Conservation (phyloP, 179 eudicot species). For the Spinacia oleracea region DNA sequence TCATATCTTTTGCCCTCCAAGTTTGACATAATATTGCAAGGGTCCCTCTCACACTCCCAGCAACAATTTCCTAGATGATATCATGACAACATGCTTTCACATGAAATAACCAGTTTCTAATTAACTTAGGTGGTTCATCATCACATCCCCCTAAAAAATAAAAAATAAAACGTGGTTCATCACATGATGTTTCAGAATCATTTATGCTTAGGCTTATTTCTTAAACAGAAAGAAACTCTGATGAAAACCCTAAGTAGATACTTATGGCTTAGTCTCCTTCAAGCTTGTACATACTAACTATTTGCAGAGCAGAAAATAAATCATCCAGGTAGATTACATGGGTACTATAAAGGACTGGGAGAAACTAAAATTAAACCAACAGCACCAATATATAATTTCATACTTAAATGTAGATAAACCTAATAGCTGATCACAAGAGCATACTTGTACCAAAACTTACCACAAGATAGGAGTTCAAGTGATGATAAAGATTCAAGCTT, state of each 20-base stretch:
- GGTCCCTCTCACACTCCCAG: not conserved
- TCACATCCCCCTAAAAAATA: too few species aligned
- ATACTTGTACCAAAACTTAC: not conserved
- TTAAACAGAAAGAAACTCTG: not conserved
- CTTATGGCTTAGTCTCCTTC: not conserved
- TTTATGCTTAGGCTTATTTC: not conserved
- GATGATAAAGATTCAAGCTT: not conserved
- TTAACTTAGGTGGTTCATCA: not conserved
- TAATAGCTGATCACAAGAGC: not conserved
- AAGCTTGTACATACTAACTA: not conserved
- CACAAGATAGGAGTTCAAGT: not conserved
- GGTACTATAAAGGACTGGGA: not conserved
- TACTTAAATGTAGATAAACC: not conserved
- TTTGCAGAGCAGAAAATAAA: not conserved
- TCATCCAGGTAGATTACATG: not conserved
- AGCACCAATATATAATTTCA: not conserved
- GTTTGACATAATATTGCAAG: not conserved
- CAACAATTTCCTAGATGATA: not conserved
- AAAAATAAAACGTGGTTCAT: too few species aligned
- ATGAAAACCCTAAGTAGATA: not conserved
- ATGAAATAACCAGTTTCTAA: not conserved
- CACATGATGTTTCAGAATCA: not conserved
- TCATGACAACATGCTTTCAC: not conserved
- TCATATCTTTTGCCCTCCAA: not conserved
- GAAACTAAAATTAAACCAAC: not conserved